Base-by-base conservation (phyloP, 2,329 filamentous ascomycete genomes). In the Colletotrichum costaricense region DNA sequence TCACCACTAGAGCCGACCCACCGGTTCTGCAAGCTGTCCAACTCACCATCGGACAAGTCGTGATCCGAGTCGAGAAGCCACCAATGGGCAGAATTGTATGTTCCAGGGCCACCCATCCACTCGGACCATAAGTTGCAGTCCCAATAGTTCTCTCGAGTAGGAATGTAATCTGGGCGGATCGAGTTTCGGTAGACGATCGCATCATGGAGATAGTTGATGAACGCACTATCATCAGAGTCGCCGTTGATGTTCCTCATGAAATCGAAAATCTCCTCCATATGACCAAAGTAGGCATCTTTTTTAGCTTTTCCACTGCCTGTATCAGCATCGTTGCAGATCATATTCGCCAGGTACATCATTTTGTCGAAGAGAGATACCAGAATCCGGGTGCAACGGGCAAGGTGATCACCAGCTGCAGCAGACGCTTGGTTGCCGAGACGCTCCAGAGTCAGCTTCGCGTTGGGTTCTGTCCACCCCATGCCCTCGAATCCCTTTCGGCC, bases 311-410 rank as follows among this genome's bases (percentile, higher is more conserved):
- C 35, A 12, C 28, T 30, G 9, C 68, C 46, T 7, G 16, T 19
- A 24, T 46, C 28, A 11, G 35, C 52, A 42, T 63, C 68, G 5
- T 60, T 33, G 4, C 30, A 26, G 14, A 64, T 55, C 56, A 55
- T 16, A 2, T 64, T 30, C 12, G 63, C 59, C 22, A 71, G 69
- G 59, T 74, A 78, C 69, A 77, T 74, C 59, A 77, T 63, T 19
- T 72, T 52, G 66, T 78, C 76, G 57, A 77, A 77, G 5, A 75
- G 67, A 9, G 72, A 75, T 28, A 75, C 73, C 26, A 78, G 11
- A 8, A 69, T 63, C 24, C 65, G 54, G 12, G 59, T 60, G n/a
- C 74, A 72, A 2, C 46, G 68, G 1, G 54, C 30, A 2, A 75
- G 42, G 22, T 56, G 35, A 3, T 24, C 16, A 11, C 52, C 54